Evolutionary conservation across 2,329 filamentous ascomycete genomes (phyloP).

Genomic region (Talaromyces islandicus): DNA sequence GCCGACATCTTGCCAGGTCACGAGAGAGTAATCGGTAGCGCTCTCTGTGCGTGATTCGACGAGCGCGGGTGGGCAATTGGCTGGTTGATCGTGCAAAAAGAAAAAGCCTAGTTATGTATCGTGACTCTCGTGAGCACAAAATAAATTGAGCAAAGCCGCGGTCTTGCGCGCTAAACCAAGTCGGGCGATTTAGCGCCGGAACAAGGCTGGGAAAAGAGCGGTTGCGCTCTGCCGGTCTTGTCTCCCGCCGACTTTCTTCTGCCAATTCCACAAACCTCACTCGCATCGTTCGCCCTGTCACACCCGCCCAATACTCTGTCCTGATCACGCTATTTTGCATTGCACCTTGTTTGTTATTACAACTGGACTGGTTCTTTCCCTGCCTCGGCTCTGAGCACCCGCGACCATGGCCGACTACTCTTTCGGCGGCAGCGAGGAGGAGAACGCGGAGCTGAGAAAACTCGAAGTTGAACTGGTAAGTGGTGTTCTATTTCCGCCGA

Average conservation of each 20-base stretch:
- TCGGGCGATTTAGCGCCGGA: conserved; percentile 8
- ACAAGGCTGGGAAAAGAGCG: conserved; percentile 7
- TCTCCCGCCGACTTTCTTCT: neutral
- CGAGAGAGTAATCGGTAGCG: neutral
- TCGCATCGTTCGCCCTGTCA: neutral
- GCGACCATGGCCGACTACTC: conserved; percentile 63
- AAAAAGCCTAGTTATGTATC: neutral
- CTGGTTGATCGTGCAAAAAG: neutral
- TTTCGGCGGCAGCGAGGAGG: conserved; percentile 70
- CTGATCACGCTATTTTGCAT: neutral
- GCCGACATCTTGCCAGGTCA: conserved; percentile 13
- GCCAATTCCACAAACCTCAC: neutral
- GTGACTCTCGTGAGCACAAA: neutral
- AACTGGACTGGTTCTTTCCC: neutral
- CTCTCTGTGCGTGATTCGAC: neutral
- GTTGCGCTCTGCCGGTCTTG: neutral
- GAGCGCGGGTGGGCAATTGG: neutral
- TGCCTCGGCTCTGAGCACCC: neutral
- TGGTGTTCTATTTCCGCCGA: neutral
- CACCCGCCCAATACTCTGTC: neutral
- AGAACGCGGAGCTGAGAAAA: conserved; percentile 75
- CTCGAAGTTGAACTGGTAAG: conserved; percentile 72
- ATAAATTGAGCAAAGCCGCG: conserved; percentile 9
- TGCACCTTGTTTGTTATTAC: neutral
- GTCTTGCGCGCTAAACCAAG: conserved; percentile 16